Percentiles rank a stretch among this genome's conserved stretches.
Conservation (phyloP, 2,329 filamentous ascomycete genomes). For the Calonectria ilicicola region DNA sequence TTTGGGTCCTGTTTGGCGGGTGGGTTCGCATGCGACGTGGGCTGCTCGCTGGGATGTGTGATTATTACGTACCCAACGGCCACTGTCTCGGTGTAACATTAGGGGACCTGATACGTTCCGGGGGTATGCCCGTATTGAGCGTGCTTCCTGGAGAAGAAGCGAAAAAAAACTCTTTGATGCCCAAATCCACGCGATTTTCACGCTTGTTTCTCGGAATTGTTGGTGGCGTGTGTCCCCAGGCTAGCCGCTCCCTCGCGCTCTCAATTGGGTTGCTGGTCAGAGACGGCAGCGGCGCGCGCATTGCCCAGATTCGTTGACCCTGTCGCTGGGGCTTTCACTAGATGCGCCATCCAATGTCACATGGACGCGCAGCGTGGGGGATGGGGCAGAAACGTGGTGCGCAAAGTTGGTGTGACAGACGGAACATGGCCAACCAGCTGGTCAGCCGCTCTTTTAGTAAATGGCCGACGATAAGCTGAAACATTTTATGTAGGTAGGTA, state of each 20-base stretch:
- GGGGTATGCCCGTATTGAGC: not conserved
- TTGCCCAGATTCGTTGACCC: not conserved
- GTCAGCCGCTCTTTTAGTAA: not conserved
- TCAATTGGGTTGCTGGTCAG: not conserved
- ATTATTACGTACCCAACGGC: constrained; percentile 5
- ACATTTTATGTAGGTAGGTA: not conserved
- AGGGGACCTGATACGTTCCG: not conserved
- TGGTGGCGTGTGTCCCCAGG: not conserved
- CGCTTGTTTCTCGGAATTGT: not conserved
- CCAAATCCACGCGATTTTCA: not conserved
- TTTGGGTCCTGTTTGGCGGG: not conserved
- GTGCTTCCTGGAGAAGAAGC: not conserved
- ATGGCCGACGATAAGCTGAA: not conserved
- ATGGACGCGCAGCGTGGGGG: constrained; percentile 9
- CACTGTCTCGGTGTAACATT: not conserved
- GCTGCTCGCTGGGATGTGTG: not conserved
- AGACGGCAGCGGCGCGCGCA: constrained; percentile 6
- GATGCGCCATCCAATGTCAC: constrained; percentile 3
- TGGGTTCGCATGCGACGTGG: not conserved
- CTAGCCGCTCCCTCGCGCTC: not conserved
- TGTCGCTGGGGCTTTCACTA: not conserved
- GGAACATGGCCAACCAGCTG: not conserved
- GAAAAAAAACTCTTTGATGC: not conserved
- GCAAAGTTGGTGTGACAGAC: not conserved
- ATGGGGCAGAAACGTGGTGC: constrained; percentile 1